Base-by-base conservation (phyloP, 2,329 filamentous ascomycete genomes). In the Thielaviopsis euricoi region DNA sequence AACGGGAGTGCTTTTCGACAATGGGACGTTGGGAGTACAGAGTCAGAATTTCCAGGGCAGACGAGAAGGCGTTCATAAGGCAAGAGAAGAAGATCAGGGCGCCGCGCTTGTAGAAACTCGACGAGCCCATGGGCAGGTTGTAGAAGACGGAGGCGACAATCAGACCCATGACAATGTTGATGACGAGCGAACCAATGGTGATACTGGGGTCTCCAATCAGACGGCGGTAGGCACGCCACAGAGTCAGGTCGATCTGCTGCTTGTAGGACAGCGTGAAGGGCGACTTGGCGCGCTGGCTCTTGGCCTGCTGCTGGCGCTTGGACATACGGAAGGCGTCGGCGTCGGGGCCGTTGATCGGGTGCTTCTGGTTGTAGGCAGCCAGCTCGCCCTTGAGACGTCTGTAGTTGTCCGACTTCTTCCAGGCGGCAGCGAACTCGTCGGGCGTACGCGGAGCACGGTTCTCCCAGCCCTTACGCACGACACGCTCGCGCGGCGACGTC, bases 1-100 rank as follows among this genome's bases (percentile, higher is more conserved):
- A 95, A 59, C 86, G 82, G 58, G 78, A 73, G 64, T 96, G 90
- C 68, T 95, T 95, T 67, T 95, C 89, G 61, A 96, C 88, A 64
- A 95, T 95, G 1, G 87, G 86, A 43, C 90, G 85, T 78, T 95
- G 89, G 1, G 87, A 81, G 67, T 93, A 96, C 4, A 95, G 77
- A 0, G 87, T 89, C 37, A 93, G 71, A 67, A 95, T 93, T 65
- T 93, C 88, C 46, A 93, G 77, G 58, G 86, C 85, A 67, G 82
- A 86, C 61, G 83, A 78, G 66, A 94, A 93, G 52, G 87, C 88
- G 69, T 93, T 94, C 74, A 93, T 83, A 61, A 95, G 74, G 65
- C 89, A 83, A 63, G 87, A 87, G 67, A 95, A 93, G 79, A 95
- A 95, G 56, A 95, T 74, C 23, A 95, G 76, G 51, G 86, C 83